These are phyloP conservation scores for Wickerhamiella bombiphila DNA, from an alignment of 805 yeast species.

Conservation along the genomic window DNA sequence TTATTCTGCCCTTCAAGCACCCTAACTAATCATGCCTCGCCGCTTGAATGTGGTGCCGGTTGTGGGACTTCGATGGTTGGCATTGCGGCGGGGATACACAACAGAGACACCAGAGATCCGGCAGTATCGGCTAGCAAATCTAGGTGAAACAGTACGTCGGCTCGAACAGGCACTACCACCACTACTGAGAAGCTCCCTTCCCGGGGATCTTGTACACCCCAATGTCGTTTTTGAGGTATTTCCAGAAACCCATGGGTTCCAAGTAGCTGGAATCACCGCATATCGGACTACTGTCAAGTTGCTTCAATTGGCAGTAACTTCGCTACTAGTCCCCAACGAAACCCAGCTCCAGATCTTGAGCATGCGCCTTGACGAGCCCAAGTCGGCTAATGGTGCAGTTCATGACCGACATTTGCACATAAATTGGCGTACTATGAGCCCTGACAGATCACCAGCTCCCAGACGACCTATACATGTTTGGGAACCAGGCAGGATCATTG, in stretches of 20 bases:
- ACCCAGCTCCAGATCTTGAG: slow-evolving; percentile 17
- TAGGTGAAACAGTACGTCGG: slow-evolving; percentile 18
- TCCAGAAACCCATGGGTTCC: slow-evolving; percentile 21
- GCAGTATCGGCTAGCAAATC: slow-evolving; percentile 18
- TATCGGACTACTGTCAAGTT: slow-evolving; percentile 19
- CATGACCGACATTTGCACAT: slow-evolving; percentile 13
- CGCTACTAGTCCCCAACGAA: slow-evolving; percentile 20
- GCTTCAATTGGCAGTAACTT: slow-evolving; percentile 19
- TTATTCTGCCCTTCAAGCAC: no score
- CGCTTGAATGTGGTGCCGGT: background rate
- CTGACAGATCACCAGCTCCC: slow-evolving; percentile 4
- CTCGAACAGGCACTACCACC: slow-evolving; percentile 18
- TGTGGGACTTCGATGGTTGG: background rate
- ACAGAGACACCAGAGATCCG: background rate
- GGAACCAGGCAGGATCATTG: slow-evolving; percentile 17
- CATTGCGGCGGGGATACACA: background rate
- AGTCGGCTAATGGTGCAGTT: slow-evolving; percentile 5
- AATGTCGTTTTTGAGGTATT: slow-evolving; percentile 18
- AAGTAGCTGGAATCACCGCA: slow-evolving; percentile 19
- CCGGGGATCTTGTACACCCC: slow-evolving; percentile 18
- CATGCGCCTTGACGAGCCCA: slow-evolving; percentile 6
- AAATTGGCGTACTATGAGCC: slow-evolving; percentile 16
- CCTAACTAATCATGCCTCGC: no score
- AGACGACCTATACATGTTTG: slow-evolving; percentile 2
- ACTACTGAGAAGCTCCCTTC: slow-evolving; percentile 18